Base-by-base conservation (phyloP, 768 basidiomycete species). In the Auricularia sp. region DNA sequence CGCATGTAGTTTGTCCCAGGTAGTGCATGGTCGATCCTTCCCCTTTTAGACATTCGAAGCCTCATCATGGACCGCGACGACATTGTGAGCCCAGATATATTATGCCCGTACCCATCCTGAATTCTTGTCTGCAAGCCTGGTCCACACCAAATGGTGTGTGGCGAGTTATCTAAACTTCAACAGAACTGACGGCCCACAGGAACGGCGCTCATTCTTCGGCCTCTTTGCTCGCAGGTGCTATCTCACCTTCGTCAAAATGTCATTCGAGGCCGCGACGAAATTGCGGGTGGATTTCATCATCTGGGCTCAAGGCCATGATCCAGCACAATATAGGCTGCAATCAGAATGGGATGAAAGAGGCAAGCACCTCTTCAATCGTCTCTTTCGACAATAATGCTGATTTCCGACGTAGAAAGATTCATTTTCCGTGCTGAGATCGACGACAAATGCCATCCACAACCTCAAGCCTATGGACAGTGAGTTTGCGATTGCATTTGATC, bases 171-270 rank as follows among this genome's bases (percentile, higher is more conserved):
- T 44, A n/a, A 36, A 18, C 23, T 23, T 59, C 34, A 29, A 12
- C 59, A 8, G 11, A 16, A 21, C 16, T 23, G 1, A 59, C 12
- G 6, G 16, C 34, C 7, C 12, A 61, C 23, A 92, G 91, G 79
- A 78, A 62, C 84, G 88, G 34, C 85, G 88, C 21, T 93, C 91
- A 2, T 74, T 90, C 23, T 89, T 92, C 72, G 92, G 90, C 2
- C 90, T 84, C 69, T 93, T 92, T 70, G 85, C 83, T 68, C 87
- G 91, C 59, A 81, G 91, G 47, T 91, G 88, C 71, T 86, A 81
- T 66, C 80, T 90, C 61, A 86, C 82, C 68, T 92, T 87, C 73
- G 71, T 82, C 68, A 92, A 92, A 71, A 77, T 93, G 3, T 89
- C 91, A 0, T 91, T 87, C 68, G 79, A 81, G 59, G 90, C 87